Base-by-base conservation (phyloP, 768 basidiomycete species). In the Erythrobasidium yunnanense region DNA sequence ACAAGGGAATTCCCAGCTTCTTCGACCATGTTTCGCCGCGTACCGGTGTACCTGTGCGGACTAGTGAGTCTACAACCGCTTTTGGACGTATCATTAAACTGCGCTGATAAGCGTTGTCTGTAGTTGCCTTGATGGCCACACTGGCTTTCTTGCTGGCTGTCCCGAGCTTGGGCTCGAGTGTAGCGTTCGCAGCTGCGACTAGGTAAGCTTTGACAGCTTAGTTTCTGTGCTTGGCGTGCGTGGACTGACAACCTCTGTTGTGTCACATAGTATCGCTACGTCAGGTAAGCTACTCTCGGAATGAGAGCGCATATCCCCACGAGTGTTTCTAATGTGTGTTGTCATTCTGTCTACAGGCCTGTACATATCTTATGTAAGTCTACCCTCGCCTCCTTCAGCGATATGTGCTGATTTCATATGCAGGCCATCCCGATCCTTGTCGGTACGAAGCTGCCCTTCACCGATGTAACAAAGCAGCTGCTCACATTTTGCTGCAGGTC, bases 121-220 rank as follows among this genome's bases (percentile, higher is more conserved):
- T 8, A 30, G 50, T 30, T 66, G 47, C 46, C 7, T n/a, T 4
- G 3, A 51, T 52, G 18, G 1, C 33, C 5, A 23, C 25, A 42
- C 30, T 20, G 13, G 42, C 42, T 11, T 87, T 89, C 76, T 80
- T 84, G 68, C 81, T 89, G 5, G 85, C 81, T 0, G 78, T 88
- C 1, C 87, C 87, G 0, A 85, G 84, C 73, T 78, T 89, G 1
- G 86, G 87, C 1, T 85, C 83, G 69, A 74, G 80, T 0, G 87
- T 88, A 2, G 87, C 87, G 71, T 72, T 83, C 0, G 72, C 79
- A 0, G 81, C 81, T 5, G 80, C 80, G 1, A 81, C 80, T 0
- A 86, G 86, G 55, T 71, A 74, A 7, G 72, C 74, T 0, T 86
- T 86, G 0, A 87, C 87, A 62, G 87, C 15, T 45, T 15, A 15